Base-by-base conservation (phyloP, 345 rosid genomes). In the Acer saccharum region DNA sequence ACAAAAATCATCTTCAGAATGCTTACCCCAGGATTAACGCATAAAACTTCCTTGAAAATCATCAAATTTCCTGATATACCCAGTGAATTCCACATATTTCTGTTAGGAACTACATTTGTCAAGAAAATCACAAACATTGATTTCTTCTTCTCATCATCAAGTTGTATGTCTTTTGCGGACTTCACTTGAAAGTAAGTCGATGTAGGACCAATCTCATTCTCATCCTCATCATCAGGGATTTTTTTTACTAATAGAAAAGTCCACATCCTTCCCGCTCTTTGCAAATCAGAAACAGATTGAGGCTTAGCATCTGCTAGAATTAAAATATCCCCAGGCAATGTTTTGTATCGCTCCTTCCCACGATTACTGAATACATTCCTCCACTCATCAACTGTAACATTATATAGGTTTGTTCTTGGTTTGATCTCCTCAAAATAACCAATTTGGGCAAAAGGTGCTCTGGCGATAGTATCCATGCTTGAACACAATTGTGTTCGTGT, bases 31-130 rank as follows among this genome's bases (percentile, higher is more conserved):
- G 71, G 54, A 60, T 78, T 79, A 48, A 61, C 9, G 73, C 60
- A 63, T 63, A 85, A 39, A 73, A 81, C 57, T 65, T 82, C 71
- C 39, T 79, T 65, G 70, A 86, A 35, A 20, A 88, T 10, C 12
- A 57, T 80, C 72, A 73, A 14, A 62, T 86, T 84, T 29, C 68
- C 0, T 14, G 14, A 3, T 85, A 48, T 72, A 68, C 76, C 84
- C 86, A 86, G 39, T 14, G 84, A 82, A 23, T 32, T 72, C 89
- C 88, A 87, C 68, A 84, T 86, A 69, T 89, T 75, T 39, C 2
- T 80, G 73, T 67, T 66, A 7, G 92, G 79, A 41, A 83, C 77
- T 48, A 81, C 2, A 71, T 78, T 89, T 14, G 10, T 73, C 82
- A 86, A 50, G 64, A 61, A 83, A 65, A 87, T 68, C 18, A 76